Evolutionary conservation across 176 grass and related monocot species (phyloP), one percentile per base, ranked within the genome.

Genomic region (Eragrostis nindensis): DNA sequence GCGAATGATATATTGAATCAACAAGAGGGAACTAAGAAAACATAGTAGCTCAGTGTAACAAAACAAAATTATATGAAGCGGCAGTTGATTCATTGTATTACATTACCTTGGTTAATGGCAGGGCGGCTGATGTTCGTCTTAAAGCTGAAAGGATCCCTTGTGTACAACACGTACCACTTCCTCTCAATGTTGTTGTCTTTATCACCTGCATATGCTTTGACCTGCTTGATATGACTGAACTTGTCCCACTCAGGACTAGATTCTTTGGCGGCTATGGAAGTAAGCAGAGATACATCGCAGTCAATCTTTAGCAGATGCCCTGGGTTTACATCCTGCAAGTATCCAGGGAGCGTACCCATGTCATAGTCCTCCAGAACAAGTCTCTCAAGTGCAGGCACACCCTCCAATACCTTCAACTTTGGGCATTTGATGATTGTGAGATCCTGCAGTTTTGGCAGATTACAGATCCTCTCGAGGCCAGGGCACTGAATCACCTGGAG

Each of bases 211-310:
- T 76, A 76, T 8, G 36, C 73, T 6, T 76, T 43, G 32, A 76
- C 5, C 1, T 59, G 54, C 30, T 61, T 14, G 19, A 76, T 25
- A 27, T 62, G 73, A 7, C 14, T 19, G 7, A 76, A 43, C 54
- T 76, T 76, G 14, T 26, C 55, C 73, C 73, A 76, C 73, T 76
- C 54, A 7, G 13, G 55, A 55, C 38, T 6, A 26, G 55, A 56
- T 56, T 61, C 0, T 8, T 54, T 13, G 3, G 1, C 0, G 7
- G 54, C 53, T 62, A 76, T 76, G 7, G 14, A 76, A 17, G 12
- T 11, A 0, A 76, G 40, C 11, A 75, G 41, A 4, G 7, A 15
- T 17, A 76, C 0, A 0, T 15, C 6, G 4, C 74, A 76, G 22
- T 61, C 1, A 22, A 75, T 12, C 32, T 36, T 4, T 3, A 4